Conservation (phyloP, 2,329 filamentous ascomycete genomes). For the Penicillium sp. region DNA sequence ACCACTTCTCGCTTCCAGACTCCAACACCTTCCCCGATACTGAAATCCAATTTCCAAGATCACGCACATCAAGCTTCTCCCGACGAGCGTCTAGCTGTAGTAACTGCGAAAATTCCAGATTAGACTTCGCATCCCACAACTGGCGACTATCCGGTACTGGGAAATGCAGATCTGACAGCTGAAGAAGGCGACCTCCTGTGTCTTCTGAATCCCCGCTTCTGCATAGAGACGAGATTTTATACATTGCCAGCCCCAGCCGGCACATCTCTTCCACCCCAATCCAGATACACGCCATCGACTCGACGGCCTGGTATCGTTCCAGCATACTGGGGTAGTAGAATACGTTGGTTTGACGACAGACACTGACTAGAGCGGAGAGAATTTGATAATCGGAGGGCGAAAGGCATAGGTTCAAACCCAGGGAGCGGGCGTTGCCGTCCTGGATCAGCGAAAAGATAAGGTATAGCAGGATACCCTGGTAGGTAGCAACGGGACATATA, state of each 20-base stretch:
- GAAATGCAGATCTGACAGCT: background rate
- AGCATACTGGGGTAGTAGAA: background rate
- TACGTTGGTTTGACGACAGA: background rate
- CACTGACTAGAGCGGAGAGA: background rate
- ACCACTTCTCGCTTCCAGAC: background rate
- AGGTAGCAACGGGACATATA: background rate
- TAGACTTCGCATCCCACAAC: background rate
- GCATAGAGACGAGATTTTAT: background rate
- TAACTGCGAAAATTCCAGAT: background rate
- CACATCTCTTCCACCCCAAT: background rate
- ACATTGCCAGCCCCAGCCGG: background rate
- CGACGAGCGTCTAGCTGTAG: background rate
- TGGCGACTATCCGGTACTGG: background rate
- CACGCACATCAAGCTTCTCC: background rate
- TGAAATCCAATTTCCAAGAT: background rate
- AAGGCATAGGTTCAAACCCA: background rate
- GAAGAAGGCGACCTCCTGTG: background rate
- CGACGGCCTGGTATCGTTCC: background rate
- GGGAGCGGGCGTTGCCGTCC: background rate
- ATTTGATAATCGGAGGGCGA: background rate
- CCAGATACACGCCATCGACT: slow-evolving; percentile 1
- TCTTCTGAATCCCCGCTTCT: background rate
- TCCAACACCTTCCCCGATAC: background rate
- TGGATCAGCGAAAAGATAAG: background rate
- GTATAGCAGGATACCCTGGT: background rate